Percentiles rank a stretch among this genome's conserved stretches.
Conservation (phyloP, 208 protist species). For the Trypanosoma vivax region DNA sequence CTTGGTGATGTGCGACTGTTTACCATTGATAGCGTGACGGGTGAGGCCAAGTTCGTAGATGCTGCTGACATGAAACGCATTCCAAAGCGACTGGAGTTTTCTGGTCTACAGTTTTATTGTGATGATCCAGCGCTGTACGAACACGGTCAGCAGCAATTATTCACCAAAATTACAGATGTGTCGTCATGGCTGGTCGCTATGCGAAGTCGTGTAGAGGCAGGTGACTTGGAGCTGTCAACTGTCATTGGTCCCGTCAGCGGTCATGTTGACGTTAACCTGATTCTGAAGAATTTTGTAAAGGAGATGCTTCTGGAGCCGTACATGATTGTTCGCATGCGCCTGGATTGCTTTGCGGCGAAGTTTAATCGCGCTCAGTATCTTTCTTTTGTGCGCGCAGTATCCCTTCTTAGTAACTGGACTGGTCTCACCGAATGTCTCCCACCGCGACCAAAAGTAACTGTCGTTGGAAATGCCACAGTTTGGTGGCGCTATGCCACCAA, state of each 20-base stretch:
- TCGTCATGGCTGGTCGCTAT: slow-evolving; percentile 69
- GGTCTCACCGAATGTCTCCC: slow-evolving; percentile 27
- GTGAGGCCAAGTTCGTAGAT: slow-evolving; percentile 70
- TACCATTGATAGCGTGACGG: slow-evolving; percentile 61
- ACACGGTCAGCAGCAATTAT: slow-evolving; percentile 7
- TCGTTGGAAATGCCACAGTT: slow-evolving; percentile 40
- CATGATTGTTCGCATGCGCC: slow-evolving; percentile 32
- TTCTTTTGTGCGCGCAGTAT: slow-evolving; percentile 44
- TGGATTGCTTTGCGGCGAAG: slow-evolving; percentile 58
- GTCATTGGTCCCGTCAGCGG: slow-evolving; percentile 75
- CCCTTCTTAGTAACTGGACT: slow-evolving; percentile 48
- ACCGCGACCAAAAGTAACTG: slow-evolving; percentile 37
- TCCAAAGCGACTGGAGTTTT: slow-evolving; percentile 69
- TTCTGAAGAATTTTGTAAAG: slow-evolving; percentile 66
- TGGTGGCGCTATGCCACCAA: slow-evolving; percentile 78
- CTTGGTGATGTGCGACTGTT: slow-evolving; percentile 70
- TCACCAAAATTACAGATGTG: slow-evolving; percentile 45
- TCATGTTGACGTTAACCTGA: slow-evolving; percentile 45
- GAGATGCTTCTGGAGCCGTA: slow-evolving; percentile 59
- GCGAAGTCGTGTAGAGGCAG: slow-evolving; percentile 53
- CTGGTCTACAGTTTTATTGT: slow-evolving; percentile 79
- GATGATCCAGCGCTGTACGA: slow-evolving; percentile 50
- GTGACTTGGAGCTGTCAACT: slow-evolving; percentile 54
- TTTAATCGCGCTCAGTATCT: slow-evolving; percentile 78
- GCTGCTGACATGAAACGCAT: slow-evolving; percentile 40